Percentiles rank a stretch among this genome's conserved stretches.
Evolutionary conservation across 768 basidiomycete species (phyloP).

Genomic region (Kwoniella sp.): DNA sequence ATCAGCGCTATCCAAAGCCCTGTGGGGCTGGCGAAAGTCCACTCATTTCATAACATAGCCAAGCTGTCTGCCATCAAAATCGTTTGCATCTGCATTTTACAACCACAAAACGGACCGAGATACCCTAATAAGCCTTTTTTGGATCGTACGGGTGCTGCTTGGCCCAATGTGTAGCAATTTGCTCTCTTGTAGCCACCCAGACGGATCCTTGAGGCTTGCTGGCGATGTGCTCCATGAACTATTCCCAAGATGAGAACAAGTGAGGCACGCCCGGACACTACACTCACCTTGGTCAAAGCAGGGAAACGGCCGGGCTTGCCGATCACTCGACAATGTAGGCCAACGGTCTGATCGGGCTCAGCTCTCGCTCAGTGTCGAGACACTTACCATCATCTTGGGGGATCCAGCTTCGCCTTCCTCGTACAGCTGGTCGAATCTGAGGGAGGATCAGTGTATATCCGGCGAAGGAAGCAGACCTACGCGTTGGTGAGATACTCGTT

Average conservation of each 20-base stretch:
- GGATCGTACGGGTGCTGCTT: constrained; percentile 30
- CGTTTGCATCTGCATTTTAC: constrained; percentile 15
- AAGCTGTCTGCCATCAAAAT: not conserved
- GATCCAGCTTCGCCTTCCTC: constrained; percentile 31
- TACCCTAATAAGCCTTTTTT: not conserved
- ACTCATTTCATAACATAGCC: not conserved
- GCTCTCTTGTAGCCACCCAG: constrained; percentile 29
- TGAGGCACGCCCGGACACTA: not conserved
- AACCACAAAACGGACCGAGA: too few relatives aligned
- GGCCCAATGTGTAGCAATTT: constrained; percentile 28
- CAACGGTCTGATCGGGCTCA: constrained; percentile 24
- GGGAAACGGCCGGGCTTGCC: constrained; percentile 33
- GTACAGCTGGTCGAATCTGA: constrained; percentile 28
- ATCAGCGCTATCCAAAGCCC: not conserved
- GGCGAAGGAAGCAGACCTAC: not conserved
- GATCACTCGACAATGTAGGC: constrained; percentile 37
- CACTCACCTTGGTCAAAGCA: constrained; percentile 13
- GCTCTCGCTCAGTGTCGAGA: not conserved
- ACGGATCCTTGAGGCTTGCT: constrained; percentile 19
- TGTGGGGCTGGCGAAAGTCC: not conserved
- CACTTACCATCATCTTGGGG: constrained; percentile 35
- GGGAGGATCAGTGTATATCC: not conserved
- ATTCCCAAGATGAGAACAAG: too few relatives aligned
- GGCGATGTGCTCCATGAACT: constrained; percentile 34
- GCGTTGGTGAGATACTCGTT: not conserved